phyloP scores from a whole-genome alignment of 2,329 filamentous ascomycete genomes.

The Hypoxylon sp. region DNA sequence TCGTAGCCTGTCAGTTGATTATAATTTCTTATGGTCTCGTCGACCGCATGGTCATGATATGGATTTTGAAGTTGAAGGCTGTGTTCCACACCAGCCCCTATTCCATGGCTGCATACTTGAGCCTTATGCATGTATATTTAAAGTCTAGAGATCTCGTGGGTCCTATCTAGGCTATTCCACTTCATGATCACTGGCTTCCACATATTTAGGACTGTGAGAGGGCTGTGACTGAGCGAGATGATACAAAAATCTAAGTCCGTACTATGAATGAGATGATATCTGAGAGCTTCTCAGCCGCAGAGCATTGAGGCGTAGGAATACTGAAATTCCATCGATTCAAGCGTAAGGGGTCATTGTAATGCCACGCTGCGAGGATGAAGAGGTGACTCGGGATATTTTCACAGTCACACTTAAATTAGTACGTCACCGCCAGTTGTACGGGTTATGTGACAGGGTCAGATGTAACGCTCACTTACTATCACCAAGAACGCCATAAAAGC shows the following conservation, averaged over 20 bases:
- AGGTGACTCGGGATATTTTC: not conserved
- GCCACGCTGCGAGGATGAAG: not conserved
- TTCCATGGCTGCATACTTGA: too few species aligned
- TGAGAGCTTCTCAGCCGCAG: not conserved
- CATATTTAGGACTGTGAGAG: not conserved
- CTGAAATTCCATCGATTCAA: not conserved
- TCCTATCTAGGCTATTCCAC: not conserved
- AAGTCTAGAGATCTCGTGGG: not conserved
- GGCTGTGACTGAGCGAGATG: not conserved
- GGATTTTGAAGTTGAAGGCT: not conserved
- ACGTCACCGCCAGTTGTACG: not conserved
- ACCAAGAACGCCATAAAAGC: not conserved
- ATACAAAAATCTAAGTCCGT: not conserved
- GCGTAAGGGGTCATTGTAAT: not conserved
- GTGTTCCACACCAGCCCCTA: not conserved
- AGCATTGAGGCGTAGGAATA: not conserved
- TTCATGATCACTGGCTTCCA: not conserved
- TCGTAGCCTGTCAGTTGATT: not conserved
- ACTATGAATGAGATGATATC: not conserved
- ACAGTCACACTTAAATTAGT: not conserved
- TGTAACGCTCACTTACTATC: not conserved
- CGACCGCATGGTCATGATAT: not conserved
- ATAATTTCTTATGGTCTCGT: not conserved
- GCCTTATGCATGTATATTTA: too few species aligned
- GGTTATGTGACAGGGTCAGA: not conserved